Evolutionary conservation across 2,329 filamentous ascomycete species (phyloP).

Genomic region (Epichloe festucae): DNA sequence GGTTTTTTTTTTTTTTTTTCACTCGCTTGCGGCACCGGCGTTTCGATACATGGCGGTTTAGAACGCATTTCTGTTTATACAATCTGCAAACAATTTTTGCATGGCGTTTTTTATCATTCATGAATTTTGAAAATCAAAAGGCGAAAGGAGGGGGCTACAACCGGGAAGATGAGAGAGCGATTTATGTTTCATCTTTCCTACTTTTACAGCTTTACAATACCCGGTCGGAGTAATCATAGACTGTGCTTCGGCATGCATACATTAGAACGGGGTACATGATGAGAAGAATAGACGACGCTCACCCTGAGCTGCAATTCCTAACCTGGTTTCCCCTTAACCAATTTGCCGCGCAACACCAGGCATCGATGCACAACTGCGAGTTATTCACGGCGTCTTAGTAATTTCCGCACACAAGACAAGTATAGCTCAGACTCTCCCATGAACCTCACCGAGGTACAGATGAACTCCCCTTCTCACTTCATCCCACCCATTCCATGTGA

Average conservation of each 20-base stretch:
- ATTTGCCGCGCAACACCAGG: too few species aligned
- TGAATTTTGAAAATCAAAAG: background rate
- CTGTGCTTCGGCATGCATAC: background rate
- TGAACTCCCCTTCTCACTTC: too few species aligned
- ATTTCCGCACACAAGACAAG: too few species aligned
- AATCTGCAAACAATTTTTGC: background rate
- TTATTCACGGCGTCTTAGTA: too few species aligned
- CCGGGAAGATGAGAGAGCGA: background rate
- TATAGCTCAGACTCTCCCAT: too few species aligned
- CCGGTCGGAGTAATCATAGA: background rate
- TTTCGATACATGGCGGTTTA: background rate
- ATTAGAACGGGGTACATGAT: slow-evolving; percentile 1
- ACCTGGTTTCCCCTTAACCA: too few species aligned
- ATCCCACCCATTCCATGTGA: too few species aligned
- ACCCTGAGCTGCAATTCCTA: background rate
- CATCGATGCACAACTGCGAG: too few species aligned
- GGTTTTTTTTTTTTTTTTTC: background rate
- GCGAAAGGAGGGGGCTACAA: background rate
- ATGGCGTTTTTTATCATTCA: background rate
- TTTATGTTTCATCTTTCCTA: background rate
- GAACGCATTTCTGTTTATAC: background rate
- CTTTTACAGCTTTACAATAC: background rate
- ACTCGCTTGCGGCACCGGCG: background rate
- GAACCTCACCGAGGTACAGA: too few species aligned
- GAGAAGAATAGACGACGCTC: slow-evolving; percentile 3